These are phyloP conservation scores for Angophora floribunda DNA, from an alignment of 345 rosid genomes.

Conservation along the genomic window DNA sequence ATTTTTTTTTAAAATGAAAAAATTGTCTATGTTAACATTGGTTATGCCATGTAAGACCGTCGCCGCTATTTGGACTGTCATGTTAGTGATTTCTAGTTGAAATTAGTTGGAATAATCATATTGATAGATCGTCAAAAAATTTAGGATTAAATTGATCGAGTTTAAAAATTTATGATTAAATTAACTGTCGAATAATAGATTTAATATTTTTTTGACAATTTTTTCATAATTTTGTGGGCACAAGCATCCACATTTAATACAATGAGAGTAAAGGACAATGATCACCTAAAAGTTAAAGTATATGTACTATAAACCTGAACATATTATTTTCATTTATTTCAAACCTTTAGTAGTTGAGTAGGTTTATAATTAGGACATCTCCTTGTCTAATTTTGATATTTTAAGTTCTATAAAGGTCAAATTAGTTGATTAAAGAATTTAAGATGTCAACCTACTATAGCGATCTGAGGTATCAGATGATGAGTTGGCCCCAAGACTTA, in stretches of 20 bases:
- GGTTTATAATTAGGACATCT: background rate
- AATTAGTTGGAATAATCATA: background rate
- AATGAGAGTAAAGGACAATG: background rate
- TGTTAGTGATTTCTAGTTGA: background rate
- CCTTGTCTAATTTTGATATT: background rate
- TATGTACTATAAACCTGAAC: background rate
- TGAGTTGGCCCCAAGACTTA: background rate
- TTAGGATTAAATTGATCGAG: background rate
- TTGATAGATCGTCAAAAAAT: background rate
- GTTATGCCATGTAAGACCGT: rapidly evolving
- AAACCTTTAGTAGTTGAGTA: background rate
- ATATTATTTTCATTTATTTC: background rate
- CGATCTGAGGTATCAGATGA: background rate
- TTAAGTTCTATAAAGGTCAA: background rate
- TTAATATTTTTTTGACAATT: background rate
- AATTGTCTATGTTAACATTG: rapidly evolving
- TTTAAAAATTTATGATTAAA: rapidly evolving
- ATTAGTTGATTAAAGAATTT: background rate
- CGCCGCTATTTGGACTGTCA: rapidly evolving
- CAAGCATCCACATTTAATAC: background rate
- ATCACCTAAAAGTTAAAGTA: background rate
- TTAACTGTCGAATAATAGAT: background rate
- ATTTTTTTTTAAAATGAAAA: background rate
- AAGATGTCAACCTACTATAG: background rate
- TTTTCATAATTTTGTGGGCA: background rate